Evolutionary conservation across 331 rosid species (phyloP).

Genomic region (Pyrus hybrid): DNA sequence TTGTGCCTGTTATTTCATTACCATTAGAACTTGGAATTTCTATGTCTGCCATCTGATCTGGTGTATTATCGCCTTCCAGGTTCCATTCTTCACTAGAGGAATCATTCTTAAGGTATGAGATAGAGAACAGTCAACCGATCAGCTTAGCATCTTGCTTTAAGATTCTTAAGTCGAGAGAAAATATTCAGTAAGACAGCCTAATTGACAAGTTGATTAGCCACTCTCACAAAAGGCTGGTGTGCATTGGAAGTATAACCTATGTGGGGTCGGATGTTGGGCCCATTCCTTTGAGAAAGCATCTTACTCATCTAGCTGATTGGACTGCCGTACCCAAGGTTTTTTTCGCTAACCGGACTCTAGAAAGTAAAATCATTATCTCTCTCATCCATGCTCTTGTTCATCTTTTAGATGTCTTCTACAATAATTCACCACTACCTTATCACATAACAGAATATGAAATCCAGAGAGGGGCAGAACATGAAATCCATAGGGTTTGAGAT

Average conservation of each 20-base stretch:
- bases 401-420: constrained; percentile 3
- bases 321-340: too few relatives aligned
- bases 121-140: constrained; percentile 5
- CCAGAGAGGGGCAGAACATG: background rate
- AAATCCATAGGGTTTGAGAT: constrained; percentile 9
- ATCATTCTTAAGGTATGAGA: constrained; percentile 8
- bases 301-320: too few relatives aligned
- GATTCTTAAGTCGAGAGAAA: background rate
- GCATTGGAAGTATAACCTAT: background rate
- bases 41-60: constrained; percentile 5
- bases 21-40: too few relatives aligned
- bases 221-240: background rate
- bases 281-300: background rate
- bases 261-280: background rate
- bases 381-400: background rate
- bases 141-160: background rate
- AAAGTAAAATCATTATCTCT: background rate
- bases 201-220: background rate
- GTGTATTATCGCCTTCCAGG: constrained; percentile 16
- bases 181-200: background rate
- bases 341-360: background rate
- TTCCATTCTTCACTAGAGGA: background rate
- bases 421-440: constrained; percentile 1
- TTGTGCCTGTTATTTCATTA: too few relatives aligned
- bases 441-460: background rate